Evolutionary conservation across 805 yeast species (phyloP), one percentile per base, ranked within the genome.

Genomic region (Torulaspora delbrueckii): DNA sequence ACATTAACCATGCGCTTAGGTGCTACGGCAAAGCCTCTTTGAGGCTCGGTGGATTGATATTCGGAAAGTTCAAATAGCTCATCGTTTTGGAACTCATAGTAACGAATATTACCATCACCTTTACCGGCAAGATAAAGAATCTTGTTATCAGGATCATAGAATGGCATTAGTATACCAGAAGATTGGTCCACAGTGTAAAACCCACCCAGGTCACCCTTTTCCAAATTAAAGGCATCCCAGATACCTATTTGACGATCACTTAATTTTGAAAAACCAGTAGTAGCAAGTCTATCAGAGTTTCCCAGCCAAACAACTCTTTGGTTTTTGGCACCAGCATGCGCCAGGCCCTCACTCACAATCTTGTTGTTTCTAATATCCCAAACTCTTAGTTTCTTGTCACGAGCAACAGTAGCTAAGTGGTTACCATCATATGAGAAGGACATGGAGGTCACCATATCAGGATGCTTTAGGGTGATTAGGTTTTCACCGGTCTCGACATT

Each of bases 41-140:
- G 99, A 2, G 99, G 93, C 27, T 87, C 95, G 2, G 81, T 78
- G 3, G 97, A 88, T 50, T 82, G 82, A 66, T 77, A 93, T 64
- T 91, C 96, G n/a, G 96, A 86, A 48, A 93, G 70, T 56, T 85
- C 87, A 67, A 74, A 82, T 45, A 93, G 73, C 58, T 82, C 84
- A 59, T 91, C 97, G 58, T 86, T 79, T 51, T 82, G 88, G 65
- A 78, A 88, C 71, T 93, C 99, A 62, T 73, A 93, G 69, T 91
- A 91, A 60, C 96, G 86, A 59, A 93, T 87, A 65, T 91, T 93
- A 58, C 98, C 98, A 66, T 93, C 99, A 66, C 97, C 97, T 67
- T 93, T 91, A 56, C 99, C 99, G 26, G 96, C 98, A 50, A 93
- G 71, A 61, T 84, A 93, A 48, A 93, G 73, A 47, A 90, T 79